Percentiles rank a stretch among this genome's conserved stretches.
Evolutionary conservation across 306 rosid genomes (phyloP).

Genomic region (Casuarina cunninghamiana): DNA sequence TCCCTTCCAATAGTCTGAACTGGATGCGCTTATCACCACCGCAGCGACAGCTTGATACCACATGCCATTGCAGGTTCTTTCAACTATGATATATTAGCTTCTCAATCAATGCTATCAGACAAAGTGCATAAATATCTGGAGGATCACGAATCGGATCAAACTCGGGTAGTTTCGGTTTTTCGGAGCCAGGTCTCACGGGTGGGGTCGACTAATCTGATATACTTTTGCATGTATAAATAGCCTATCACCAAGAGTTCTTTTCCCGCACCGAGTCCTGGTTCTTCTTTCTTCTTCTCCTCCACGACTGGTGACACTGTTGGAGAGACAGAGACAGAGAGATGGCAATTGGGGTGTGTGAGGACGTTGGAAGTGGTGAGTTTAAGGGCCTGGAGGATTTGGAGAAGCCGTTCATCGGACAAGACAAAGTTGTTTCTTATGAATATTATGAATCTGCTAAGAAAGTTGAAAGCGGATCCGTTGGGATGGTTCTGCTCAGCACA

Average conservation of each 20-base stretch:
- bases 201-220: no score
- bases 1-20: neutral
- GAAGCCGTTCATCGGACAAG: conserved; percentile 46
- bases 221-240: neutral
- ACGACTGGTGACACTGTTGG: neutral
- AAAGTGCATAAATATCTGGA: neutral
- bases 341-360: conserved; percentile 51
- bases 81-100: neutral
- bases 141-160: no score
- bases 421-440: neutral
- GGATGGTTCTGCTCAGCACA: conserved; percentile 77
- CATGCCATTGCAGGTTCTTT: neutral
- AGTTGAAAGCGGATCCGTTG: conserved; percentile 48
- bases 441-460: conserved; percentile 30
- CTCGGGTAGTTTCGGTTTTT: no score
- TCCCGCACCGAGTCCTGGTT: neutral
- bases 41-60: conserved; percentile 44
- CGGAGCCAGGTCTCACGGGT: no score
- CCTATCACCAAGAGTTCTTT: neutral
- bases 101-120: conserved; percentile 18
- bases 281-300: neutral
- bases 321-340: conserved; percentile 30
- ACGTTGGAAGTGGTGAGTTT: conserved; percentile 49
- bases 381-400: conserved; percentile 37
- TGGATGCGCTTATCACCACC: neutral